Evolutionary conservation across 2,329 filamentous ascomycete species (phyloP).

Genomic region (Cercospora citrullina): DNA sequence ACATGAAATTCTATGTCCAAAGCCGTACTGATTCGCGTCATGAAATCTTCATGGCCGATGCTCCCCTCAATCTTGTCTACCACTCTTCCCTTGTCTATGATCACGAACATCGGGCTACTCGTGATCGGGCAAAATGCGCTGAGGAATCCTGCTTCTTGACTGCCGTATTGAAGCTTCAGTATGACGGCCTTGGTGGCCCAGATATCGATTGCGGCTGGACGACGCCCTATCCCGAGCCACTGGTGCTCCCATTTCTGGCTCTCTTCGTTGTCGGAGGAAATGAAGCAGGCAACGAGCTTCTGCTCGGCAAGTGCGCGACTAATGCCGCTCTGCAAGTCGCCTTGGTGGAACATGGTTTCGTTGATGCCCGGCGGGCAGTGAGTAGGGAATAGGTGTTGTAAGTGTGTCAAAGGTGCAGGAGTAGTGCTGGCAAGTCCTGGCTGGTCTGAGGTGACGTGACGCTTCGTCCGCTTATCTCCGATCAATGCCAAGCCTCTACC

Average conservation of each 20-base stretch:
- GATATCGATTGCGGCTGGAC: slow-evolving; percentile 37
- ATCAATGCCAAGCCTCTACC: neutral
- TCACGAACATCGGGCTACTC: slow-evolving; percentile 72
- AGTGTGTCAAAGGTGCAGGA: neutral
- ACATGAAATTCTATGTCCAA: slow-evolving; percentile 36
- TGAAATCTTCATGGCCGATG: slow-evolving; percentile 63
- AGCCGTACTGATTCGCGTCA: slow-evolving; percentile 54
- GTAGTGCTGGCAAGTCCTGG: neutral
- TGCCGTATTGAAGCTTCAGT: slow-evolving; percentile 69
- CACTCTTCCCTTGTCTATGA: slow-evolving; percentile 73
- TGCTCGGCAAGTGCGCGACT: slow-evolving; percentile 69
- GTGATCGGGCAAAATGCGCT: slow-evolving; percentile 80
- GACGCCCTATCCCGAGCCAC: slow-evolving; percentile 30
- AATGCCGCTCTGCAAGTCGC: slow-evolving; percentile 79
- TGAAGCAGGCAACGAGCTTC: slow-evolving; percentile 82
- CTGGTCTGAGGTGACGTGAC: neutral
- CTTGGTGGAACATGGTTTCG: slow-evolving; percentile 74
- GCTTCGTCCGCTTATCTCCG: neutral
- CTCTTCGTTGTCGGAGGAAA: slow-evolving; percentile 65
- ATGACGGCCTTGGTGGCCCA: slow-evolving; percentile 66
- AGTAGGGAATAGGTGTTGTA: neutral
- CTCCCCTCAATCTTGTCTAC: slow-evolving; percentile 73
- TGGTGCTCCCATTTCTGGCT: slow-evolving; percentile 53
- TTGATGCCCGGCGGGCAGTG: neutral
- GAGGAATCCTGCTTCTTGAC: slow-evolving; percentile 78